A percentile compares a stretch with the other conserved stretches of the same genome.
Evolutionary conservation across 805 yeast genomes (phyloP).

Genomic region (Saccharomycopsis lassenensis): DNA sequence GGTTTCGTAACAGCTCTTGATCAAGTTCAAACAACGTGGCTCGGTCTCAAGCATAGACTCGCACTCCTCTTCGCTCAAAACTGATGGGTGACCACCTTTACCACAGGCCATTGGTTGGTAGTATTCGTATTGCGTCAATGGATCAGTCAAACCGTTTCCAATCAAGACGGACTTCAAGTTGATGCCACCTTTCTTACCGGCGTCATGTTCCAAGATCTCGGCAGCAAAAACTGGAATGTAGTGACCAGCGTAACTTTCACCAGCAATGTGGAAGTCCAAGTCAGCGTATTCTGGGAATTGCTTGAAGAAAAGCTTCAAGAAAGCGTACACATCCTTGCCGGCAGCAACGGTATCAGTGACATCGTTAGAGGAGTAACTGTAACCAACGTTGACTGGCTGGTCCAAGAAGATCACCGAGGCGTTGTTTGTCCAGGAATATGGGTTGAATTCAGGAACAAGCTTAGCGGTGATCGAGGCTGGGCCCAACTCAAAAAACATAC

Average conservation of each 20-base stretch:
- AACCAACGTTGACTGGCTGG: slow-evolving; percentile 92
- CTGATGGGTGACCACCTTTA: slow-evolving; percentile 70
- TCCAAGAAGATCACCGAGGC: slow-evolving; percentile 88
- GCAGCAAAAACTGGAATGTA: slow-evolving; percentile 64
- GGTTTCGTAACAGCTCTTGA: slow-evolving; percentile 66
- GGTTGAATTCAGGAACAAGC: slow-evolving; percentile 64
- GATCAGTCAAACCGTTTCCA: slow-evolving; percentile 88
- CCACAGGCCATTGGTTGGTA: slow-evolving; percentile 96
- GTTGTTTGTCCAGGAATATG: slow-evolving; percentile 82
- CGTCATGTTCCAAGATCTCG: slow-evolving; percentile 32
- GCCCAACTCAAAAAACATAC: slow-evolving; percentile 84
- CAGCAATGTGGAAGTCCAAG: slow-evolving; percentile 63
- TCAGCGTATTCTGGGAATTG: slow-evolving; percentile 64
- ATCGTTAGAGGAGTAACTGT: slow-evolving; percentile 55
- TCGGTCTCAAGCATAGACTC: slow-evolving; percentile 52
- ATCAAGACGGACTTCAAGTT: slow-evolving; percentile 69
- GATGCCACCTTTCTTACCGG: too few species aligned
- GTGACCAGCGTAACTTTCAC: slow-evolving; percentile 80
- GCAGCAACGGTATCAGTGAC: slow-evolving; percentile 71
- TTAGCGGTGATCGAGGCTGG: slow-evolving; percentile 64
- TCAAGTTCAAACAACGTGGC: slow-evolving; percentile 69
- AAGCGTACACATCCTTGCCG: slow-evolving; percentile 77
- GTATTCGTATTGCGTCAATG: slow-evolving; percentile 64
- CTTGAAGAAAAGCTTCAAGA: slow-evolving; percentile 72
- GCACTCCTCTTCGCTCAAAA: slow-evolving; percentile 72